Conservation (phyloP, 208 protist genomes). For the Leishmania martiniquensis region DNA sequence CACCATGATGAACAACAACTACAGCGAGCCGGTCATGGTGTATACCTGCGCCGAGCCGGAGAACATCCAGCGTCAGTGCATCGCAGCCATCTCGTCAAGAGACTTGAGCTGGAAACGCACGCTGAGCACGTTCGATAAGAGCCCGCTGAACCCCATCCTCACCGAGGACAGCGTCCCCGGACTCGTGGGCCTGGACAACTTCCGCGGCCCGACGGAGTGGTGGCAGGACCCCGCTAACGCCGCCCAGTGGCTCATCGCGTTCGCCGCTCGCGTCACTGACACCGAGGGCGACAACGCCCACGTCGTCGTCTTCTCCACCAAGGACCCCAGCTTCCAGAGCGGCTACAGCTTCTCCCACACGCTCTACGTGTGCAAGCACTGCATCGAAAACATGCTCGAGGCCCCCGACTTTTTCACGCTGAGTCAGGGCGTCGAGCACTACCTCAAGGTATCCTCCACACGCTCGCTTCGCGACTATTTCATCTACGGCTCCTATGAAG, state of each 20-base stretch:
- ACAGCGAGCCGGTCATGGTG: conserved; percentile 39
- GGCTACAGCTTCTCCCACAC: conserved; percentile 53
- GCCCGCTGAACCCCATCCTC: conserved; percentile 40
- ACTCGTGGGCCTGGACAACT: conserved; percentile 39
- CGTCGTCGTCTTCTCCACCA: conserved; percentile 46
- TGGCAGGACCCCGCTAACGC: conserved; percentile 46
- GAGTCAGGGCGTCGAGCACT: conserved; percentile 29
- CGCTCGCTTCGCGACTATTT: conserved; percentile 46
- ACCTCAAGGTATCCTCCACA: conserved; percentile 54
- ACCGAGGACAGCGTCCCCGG: conserved; percentile 41
- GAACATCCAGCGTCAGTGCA: conserved; percentile 56
- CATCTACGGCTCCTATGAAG: conserved; percentile 40
- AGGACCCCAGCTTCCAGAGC: conserved; percentile 45
- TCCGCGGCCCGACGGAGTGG: conserved; percentile 62
- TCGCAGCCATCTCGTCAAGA: conserved; percentile 24
- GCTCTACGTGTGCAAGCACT: conserved; percentile 43
- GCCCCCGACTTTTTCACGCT: conserved; percentile 59
- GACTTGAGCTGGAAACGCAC: conserved; percentile 34
- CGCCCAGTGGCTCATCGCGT: conserved; percentile 44
- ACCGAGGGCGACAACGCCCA: conserved; percentile 40
- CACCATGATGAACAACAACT: conserved; percentile 51
- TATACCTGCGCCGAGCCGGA: conserved; percentile 55
- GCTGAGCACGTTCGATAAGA: conserved; percentile 42
- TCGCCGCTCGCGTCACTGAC: conserved; percentile 45
- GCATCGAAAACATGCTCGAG: conserved; percentile 47